These are phyloP conservation scores for Cordyceps farinosa DNA, from an alignment of 2,329 filamentous ascomycete species.

Conservation along the genomic window DNA sequence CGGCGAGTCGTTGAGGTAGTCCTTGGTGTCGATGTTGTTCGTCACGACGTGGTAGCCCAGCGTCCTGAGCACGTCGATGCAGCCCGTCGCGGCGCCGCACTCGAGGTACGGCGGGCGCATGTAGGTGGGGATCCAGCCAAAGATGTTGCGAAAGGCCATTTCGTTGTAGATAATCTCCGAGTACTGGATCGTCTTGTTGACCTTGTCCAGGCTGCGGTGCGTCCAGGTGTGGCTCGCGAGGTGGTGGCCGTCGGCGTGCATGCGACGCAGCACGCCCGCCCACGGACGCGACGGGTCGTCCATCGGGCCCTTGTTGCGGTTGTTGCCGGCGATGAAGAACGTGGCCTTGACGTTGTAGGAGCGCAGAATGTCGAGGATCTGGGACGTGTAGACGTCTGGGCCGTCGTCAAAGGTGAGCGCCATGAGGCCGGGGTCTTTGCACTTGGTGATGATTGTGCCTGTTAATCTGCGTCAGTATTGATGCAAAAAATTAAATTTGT, in stretches of 20 bases:
- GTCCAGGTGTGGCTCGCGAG: constrained; percentile 47
- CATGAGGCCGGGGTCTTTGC: constrained; percentile 33
- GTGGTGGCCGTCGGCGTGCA: constrained; percentile 42
- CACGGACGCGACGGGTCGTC: constrained; percentile 35
- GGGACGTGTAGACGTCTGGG: constrained; percentile 39
- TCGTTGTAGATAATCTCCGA: constrained; percentile 44
- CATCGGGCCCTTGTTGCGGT: constrained; percentile 39
- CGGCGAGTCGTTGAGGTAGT: constrained; percentile 51
- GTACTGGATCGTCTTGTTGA: constrained; percentile 32
- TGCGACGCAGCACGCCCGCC: constrained; percentile 38
- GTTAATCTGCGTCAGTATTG: constrained; percentile 11
- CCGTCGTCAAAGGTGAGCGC: constrained; percentile 49
- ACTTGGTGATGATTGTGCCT: constrained; percentile 36
- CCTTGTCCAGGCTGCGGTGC: constrained; percentile 40
- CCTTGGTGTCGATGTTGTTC: constrained; percentile 58
- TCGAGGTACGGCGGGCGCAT: constrained; percentile 45
- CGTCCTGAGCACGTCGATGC: constrained; percentile 32
- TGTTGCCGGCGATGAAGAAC: constrained; percentile 43
- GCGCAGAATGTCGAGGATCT: constrained; percentile 38
- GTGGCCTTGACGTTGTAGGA: constrained; percentile 34
- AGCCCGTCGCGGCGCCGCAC: constrained; percentile 39
- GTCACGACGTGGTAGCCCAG: constrained; percentile 55
- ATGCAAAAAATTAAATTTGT: not conserved
- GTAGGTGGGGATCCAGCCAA: constrained; percentile 41
- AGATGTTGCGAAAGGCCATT: constrained; percentile 40